These are phyloP conservation scores for Rosa lucieae DNA, from an alignment of 306 rosid species.

Conservation along the genomic window DNA sequence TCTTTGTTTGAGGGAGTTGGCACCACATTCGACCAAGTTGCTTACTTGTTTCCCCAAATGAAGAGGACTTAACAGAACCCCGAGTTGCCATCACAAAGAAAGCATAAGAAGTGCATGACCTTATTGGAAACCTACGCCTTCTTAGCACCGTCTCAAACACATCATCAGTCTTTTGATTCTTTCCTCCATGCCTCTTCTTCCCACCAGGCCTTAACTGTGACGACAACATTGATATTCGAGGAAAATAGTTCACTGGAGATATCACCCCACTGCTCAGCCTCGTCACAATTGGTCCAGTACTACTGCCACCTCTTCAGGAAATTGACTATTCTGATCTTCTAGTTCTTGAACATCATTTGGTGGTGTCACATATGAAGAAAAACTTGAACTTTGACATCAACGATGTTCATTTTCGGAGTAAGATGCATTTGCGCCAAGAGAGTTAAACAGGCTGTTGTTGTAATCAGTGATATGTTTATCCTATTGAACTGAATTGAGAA, in stretches of 20 bases:
- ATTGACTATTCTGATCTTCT: neutral
- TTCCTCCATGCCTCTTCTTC: conserved; percentile 1
- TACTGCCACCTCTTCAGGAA: neutral
- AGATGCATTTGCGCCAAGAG: neutral
- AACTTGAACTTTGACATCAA: neutral
- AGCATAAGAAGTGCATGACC: conserved; percentile 30
- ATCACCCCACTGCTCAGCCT: conserved; percentile 33
- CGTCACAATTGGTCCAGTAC: neutral
- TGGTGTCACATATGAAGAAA: conserved; percentile 20
- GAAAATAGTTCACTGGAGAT: conserved; percentile 21
- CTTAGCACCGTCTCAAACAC: conserved; percentile 30
- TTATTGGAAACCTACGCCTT: conserved; percentile 24
- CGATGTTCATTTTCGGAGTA: neutral
- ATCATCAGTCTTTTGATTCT: conserved; percentile 11
- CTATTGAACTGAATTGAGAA: conserved; percentile 27
- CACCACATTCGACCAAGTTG: conserved; percentile 27
- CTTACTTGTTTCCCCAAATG: conserved; percentile 29
- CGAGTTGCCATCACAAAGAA: conserved; percentile 29
- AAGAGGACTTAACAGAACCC: conserved; percentile 14
- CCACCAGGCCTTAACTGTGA: neutral
- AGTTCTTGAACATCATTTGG: conserved; percentile 20
- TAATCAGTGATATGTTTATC: conserved; percentile 9
- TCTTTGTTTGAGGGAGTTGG: conserved; percentile 20
- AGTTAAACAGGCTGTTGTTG: conserved; percentile 5
- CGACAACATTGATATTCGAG: neutral